A percentile compares a stretch with the other conserved stretches of the same genome.
These are phyloP conservation scores for Mycosphaerella arachidis DNA, from an alignment of 2,329 filamentous ascomycete genomes.

Conservation along the genomic window DNA sequence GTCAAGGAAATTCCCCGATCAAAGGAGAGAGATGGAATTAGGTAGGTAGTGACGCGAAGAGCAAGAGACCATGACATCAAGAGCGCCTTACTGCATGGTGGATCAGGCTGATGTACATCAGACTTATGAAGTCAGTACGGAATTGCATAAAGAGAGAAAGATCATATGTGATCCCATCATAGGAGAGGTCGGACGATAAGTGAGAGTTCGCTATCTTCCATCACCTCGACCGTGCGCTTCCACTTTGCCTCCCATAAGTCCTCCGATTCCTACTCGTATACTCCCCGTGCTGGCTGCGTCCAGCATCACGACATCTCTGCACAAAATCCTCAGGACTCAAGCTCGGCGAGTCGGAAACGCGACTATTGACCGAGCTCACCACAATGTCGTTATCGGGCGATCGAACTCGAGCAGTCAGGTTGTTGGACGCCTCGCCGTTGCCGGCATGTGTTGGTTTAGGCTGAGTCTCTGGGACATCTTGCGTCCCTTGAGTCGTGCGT, in stretches of 20 bases:
- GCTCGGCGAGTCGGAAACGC: not conserved
- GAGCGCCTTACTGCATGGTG: no score
- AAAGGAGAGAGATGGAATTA: no score
- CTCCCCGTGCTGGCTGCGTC: not conserved
- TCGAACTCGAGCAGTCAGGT: not conserved
- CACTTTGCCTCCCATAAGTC: not conserved
- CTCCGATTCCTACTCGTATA: not conserved
- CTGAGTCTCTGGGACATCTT: not conserved
- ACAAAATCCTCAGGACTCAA: slow-evolving; percentile 2
- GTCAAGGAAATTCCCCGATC: no score
- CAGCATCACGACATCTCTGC: not conserved
- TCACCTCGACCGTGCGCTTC: not conserved
- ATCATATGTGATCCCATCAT: no score
- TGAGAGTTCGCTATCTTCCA: not conserved
- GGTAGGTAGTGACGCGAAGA: no score
- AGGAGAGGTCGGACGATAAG: no score
- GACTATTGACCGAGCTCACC: not conserved
- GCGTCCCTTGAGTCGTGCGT: not conserved
- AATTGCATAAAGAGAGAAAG: no score
- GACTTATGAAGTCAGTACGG: no score
- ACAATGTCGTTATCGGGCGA: not conserved
- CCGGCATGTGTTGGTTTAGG: not conserved
- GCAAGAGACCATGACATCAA: no score
- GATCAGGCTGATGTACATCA: no score
- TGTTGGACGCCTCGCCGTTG: not conserved